Base-by-base conservation (phyloP, 2,329 filamentous ascomycete species). In the Alternaria dauci region DNA sequence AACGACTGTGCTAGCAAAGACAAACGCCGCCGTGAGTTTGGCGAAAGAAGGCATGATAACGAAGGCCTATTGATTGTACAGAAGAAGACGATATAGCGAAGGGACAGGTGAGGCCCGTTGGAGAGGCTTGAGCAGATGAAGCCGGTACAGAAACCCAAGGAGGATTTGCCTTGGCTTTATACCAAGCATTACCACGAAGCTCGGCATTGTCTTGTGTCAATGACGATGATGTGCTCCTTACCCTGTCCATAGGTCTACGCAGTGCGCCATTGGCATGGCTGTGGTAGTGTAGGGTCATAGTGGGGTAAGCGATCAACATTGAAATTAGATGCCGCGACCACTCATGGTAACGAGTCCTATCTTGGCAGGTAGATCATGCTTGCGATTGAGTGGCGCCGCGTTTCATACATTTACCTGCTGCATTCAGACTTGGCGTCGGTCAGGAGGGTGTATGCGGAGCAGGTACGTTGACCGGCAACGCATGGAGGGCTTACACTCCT, bases 1-100 rank as follows among this genome's bases (percentile, higher is more conserved):
- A 57, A 61, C 52, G 26, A 72, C 68, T 36, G 67, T 60, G 59
- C 71, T 55, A 28, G 66, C 56, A 43, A 78, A 55, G 61, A 73
- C 76, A 55, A 78, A 69, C 36, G 70, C 69, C 60, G 73, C 73
- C 9, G 74, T 73, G 52, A 79, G 53, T 48, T 69, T 66, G 44
- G 68, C 52, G 60, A 77, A 61, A 26, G 73, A 77, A 66, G 75
- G 75, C 76, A 79, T 79, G 36, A 51, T 64, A 52, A 43, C 63
- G 59, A 52, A 39, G n/a, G 43, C 41, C 38, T 54, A 41, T 52
- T 52, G 25, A 55, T 48, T 34, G 39, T 50, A 53, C 48, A 43
- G 55, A 42, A 44, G 52, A 62, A 59, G 53, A 57, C 55, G 57
- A 67, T 57, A 59, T 50, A 58, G 14, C 7, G 39, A 47, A 65